phyloP scores from a whole-genome alignment of 306 rosid genomes.

The Senna siamea region DNA sequence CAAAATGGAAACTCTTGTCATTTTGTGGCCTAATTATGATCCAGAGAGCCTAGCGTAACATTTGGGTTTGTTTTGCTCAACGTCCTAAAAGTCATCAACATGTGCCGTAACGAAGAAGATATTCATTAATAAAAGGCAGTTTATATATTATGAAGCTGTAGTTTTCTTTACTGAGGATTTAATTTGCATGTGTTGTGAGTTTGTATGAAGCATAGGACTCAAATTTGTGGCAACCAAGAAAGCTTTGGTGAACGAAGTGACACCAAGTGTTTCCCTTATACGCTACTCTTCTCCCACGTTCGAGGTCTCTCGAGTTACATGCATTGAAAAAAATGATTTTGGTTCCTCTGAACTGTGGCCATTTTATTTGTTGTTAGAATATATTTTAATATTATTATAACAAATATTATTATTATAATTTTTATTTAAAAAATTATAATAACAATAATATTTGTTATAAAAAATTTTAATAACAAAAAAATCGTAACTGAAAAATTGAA shows the following conservation, averaged over 20 bases:
- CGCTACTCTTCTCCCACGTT: conserved; percentile 60
- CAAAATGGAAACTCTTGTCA: conserved; percentile 33
- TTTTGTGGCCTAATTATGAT: conserved; percentile 12
- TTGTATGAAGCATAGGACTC: conserved; percentile 8
- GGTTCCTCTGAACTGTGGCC: too few species aligned
- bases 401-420: too few species aligned
- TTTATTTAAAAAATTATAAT: too few species aligned
- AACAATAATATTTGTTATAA: too few species aligned
- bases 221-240: conserved; percentile 45
- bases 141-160: not conserved
- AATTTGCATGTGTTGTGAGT: conserved; percentile 18
- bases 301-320: conserved; percentile 21
- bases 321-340: too few species aligned
- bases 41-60: conserved; percentile 36
- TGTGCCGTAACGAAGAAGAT: conserved; percentile 42
- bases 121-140: not conserved
- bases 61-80: conserved; percentile 38
- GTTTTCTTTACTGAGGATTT: conserved; percentile 6
- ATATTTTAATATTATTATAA: too few species aligned
- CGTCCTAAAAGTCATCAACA: conserved; percentile 30
- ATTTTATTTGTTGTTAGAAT: too few species aligned
- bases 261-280: conserved; percentile 49
- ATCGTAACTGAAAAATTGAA: too few species aligned
- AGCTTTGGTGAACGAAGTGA: conserved; percentile 20
- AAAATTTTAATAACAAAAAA: too few species aligned